Percentiles rank a stretch among this genome's conserved stretches.
Conservation (phyloP, 2,329 filamentous ascomycete species). For the Epichloe typhina region DNA sequence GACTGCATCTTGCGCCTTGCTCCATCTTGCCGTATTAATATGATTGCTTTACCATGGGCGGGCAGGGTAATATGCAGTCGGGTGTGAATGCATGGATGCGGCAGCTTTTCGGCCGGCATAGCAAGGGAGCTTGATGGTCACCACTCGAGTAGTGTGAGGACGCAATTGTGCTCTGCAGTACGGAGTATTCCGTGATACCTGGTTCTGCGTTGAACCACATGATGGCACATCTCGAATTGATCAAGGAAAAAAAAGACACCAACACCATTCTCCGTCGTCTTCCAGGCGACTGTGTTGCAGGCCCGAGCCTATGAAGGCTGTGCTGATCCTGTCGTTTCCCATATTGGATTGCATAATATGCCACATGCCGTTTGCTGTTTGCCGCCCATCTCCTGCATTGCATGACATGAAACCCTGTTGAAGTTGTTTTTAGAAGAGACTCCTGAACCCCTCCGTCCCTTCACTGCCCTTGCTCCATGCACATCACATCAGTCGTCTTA, state of each 20-base stretch:
- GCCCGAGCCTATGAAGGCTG: neutral
- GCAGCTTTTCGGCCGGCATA: neutral
- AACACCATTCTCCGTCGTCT: neutral
- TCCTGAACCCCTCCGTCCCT: neutral
- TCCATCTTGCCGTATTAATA: neutral
- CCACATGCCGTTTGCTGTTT: neutral
- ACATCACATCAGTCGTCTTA: neutral
- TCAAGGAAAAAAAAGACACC: neutral
- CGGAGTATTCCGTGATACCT: neutral
- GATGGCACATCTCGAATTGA: neutral
- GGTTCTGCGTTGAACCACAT: neutral
- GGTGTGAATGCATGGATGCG: neutral
- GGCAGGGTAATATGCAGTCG: neutral
- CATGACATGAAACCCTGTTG: neutral
- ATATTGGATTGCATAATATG: neutral
- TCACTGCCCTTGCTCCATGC: neutral
- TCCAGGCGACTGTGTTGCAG: neutral
- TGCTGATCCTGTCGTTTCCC: neutral
- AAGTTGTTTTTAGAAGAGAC: neutral
- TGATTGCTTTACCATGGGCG: neutral
- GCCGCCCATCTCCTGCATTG: neutral
- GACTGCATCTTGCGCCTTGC: neutral
- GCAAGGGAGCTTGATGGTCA: neutral
- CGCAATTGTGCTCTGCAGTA: neutral
- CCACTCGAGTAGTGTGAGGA: neutral